Percentiles rank a stretch among this genome's conserved stretches.
Evolutionary conservation across 2,329 filamentous ascomycete genomes (phyloP).

Genomic region (Gremmenia infestans): DNA sequence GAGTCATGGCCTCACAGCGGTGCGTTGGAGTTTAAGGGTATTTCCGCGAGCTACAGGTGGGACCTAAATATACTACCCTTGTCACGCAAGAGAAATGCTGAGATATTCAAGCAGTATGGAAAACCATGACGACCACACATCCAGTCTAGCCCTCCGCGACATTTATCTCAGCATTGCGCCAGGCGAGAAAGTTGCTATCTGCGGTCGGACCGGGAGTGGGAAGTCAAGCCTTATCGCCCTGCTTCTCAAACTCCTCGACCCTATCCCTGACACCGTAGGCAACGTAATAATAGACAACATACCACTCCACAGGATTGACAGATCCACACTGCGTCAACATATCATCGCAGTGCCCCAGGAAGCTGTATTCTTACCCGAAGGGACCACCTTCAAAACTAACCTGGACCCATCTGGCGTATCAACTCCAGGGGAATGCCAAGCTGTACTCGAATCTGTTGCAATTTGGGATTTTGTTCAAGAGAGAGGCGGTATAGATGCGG

Average conservation of each 20-base stretch:
- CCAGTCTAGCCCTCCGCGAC: slow-evolving; percentile 27
- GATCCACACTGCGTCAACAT: slow-evolving; percentile 39
- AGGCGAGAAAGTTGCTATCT: slow-evolving; percentile 27
- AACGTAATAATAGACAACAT: slow-evolving; percentile 41
- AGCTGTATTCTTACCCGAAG: slow-evolving; percentile 45
- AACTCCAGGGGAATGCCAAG: slow-evolving; percentile 16
- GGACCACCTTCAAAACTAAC: slow-evolving; percentile 37
- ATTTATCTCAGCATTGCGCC: slow-evolving; percentile 28
- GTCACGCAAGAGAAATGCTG: not conserved
- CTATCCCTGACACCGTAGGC: slow-evolving; percentile 25
- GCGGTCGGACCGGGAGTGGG: slow-evolving; percentile 23
- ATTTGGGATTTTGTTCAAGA: slow-evolving; percentile 9
- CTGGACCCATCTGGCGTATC: slow-evolving; percentile 37
- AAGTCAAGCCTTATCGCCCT: slow-evolving; percentile 39
- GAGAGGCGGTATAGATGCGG: slow-evolving; percentile 35
- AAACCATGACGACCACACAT: slow-evolving; percentile 11
- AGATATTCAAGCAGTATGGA: not conserved
- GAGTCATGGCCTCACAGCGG: not conserved
- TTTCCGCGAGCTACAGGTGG: slow-evolving; percentile 12
- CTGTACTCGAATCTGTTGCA: slow-evolving; percentile 8
- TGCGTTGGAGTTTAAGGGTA: slow-evolving; percentile 7
- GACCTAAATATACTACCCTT: not conserved
- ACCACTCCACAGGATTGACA: slow-evolving; percentile 35
- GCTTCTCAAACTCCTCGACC: slow-evolving; percentile 37
- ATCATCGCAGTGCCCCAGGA: slow-evolving; percentile 52